Conservation (phyloP, 2,329 filamentous ascomycete genomes). For the Blumeriella jaapii region DNA sequence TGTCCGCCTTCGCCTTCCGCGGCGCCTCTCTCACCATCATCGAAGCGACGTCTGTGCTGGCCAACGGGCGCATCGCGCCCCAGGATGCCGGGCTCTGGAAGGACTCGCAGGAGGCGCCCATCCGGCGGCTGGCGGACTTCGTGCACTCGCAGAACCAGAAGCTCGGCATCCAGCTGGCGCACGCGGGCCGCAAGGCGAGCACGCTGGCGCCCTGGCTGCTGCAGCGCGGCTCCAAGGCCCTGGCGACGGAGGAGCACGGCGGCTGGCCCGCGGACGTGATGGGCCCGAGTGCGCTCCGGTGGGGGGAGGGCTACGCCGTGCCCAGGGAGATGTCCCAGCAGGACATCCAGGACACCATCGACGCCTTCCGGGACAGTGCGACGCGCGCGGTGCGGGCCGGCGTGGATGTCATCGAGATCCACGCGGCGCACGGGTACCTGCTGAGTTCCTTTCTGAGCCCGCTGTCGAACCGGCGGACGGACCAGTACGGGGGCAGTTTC, state of each 20-base stretch:
- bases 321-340: constrained; percentile 46
- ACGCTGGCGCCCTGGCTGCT: constrained; percentile 29
- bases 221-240: constrained; percentile 17
- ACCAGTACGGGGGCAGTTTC: constrained; percentile 53
- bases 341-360: constrained; percentile 29
- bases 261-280: constrained; percentile 31
- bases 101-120: constrained; percentile 29
- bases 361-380: constrained; percentile 29
- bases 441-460: constrained; percentile 53
- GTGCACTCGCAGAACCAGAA: constrained; percentile 44
- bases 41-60: constrained; percentile 27
- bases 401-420: constrained; percentile 53
- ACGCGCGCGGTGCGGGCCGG: constrained; percentile 34
- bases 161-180: constrained; percentile 59
- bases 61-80: constrained; percentile 27
- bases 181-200: constrained; percentile 42
- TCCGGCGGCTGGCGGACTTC: constrained; percentile 30
- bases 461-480: constrained; percentile 47
- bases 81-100: constrained; percentile 27
- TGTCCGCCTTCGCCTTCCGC: constrained; percentile 25
- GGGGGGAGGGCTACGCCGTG: constrained; percentile 40
- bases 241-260: constrained; percentile 25
- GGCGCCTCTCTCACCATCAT: constrained; percentile 27
- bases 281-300: constrained; percentile 47
- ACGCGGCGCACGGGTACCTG: constrained; percentile 56